Evolutionary conservation across 2,329 filamentous ascomycete genomes (phyloP).

Genomic region (Paecilomyces variotii): DNA sequence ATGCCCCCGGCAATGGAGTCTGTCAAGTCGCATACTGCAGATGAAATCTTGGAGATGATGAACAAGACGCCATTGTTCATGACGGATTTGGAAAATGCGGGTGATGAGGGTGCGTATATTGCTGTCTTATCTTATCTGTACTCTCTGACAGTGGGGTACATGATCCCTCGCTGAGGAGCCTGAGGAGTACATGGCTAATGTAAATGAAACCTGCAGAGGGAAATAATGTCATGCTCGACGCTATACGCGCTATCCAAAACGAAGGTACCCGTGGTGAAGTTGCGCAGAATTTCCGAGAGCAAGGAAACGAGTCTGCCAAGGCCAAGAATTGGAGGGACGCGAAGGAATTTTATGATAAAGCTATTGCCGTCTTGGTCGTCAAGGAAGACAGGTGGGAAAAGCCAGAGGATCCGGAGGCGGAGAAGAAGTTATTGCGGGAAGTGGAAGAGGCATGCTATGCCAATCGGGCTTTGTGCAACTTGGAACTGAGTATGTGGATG

Average conservation of each 20-base stretch:
- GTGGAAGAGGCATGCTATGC: slow-evolving; percentile 70
- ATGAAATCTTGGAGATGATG: slow-evolving; percentile 56
- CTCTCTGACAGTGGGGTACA: neutral
- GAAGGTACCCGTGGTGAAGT: slow-evolving; percentile 85
- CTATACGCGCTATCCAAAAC: slow-evolving; percentile 81
- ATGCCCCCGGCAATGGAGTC: slow-evolving; percentile 54
- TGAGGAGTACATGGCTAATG: neutral
- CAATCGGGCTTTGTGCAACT: slow-evolving; percentile 84
- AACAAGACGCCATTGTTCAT: slow-evolving; percentile 84
- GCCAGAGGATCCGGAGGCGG: slow-evolving; percentile 47
- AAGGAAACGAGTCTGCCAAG: slow-evolving; percentile 82
- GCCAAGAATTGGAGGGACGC: slow-evolving; percentile 70
- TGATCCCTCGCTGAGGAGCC: neutral
- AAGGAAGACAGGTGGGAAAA: slow-evolving; percentile 51
- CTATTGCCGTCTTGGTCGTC: slow-evolving; percentile 60
- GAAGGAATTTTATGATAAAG: slow-evolving; percentile 85
- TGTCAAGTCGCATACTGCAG: slow-evolving; percentile 47
- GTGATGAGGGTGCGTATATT: slow-evolving; percentile 40
- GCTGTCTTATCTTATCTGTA: neutral
- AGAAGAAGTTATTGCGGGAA: slow-evolving; percentile 53
- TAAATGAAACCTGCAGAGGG: slow-evolving; percentile 34
- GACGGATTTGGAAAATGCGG: slow-evolving; percentile 68
- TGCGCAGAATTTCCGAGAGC: slow-evolving; percentile 75
- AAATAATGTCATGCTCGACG: slow-evolving; percentile 77
- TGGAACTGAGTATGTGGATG: slow-evolving; percentile 61